These are phyloP conservation scores for Colletotrichum gigasporum DNA, from an alignment of 2,329 filamentous ascomycete genomes.

Conservation along the genomic window DNA sequence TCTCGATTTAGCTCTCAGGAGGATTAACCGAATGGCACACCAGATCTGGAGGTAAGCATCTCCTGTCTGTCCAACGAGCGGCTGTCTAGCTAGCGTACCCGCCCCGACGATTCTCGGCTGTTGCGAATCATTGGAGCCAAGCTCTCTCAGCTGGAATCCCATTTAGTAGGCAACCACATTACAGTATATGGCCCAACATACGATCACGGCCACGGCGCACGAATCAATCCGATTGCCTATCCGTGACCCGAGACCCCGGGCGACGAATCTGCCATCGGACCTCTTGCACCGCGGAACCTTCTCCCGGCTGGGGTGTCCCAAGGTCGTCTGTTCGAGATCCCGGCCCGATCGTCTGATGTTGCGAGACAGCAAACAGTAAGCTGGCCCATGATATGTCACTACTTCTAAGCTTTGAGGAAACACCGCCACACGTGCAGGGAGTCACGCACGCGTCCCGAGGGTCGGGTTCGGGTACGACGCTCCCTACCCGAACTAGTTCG, in stretches of 20 bases:
- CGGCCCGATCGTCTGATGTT: slow-evolving; percentile 25
- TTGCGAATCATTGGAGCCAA: no score
- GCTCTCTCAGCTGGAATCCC: no score
- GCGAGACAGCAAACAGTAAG: neutral
- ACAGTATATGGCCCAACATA: neutral
- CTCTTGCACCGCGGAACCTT: neutral
- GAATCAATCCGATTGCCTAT: neutral
- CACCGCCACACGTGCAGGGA: neutral
- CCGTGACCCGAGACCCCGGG: neutral
- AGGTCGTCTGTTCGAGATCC: slow-evolving; percentile 26
- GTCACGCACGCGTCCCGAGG: slow-evolving; percentile 17
- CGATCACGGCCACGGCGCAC: neutral
- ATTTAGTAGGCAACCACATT: neutral
- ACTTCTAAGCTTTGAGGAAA: neutral
- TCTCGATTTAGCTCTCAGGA: neutral
- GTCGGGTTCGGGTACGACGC: slow-evolving; percentile 25
- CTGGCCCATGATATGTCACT: no score
- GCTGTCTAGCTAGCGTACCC: no score
- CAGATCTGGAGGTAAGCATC: no score
- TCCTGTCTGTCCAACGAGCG: no score
- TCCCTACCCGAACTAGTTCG: neutral
- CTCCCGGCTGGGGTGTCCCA: slow-evolving; percentile 9
- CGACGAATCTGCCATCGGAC: slow-evolving; percentile 3
- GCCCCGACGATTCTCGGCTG: no score
- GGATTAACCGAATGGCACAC: neutral